A percentile compares a stretch with the other conserved stretches of the same genome.
These are phyloP conservation scores for Sporothrix luriei DNA, from an alignment of 2,329 filamentous ascomycete species.

Conservation along the genomic window DNA sequence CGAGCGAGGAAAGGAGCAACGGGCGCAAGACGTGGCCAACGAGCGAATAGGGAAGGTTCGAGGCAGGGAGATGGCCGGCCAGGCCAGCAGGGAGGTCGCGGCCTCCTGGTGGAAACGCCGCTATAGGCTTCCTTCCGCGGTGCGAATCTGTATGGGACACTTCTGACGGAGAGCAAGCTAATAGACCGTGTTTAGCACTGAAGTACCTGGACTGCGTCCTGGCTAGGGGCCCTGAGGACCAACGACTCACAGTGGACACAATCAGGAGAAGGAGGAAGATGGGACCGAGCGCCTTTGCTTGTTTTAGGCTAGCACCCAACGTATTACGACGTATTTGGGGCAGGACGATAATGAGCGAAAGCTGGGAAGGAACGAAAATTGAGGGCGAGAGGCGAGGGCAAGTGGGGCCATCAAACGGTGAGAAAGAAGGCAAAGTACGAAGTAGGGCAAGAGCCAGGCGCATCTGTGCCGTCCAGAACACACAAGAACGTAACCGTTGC, in stretches of 20 bases:
- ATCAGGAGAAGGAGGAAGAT: background rate
- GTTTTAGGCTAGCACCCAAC: slow-evolving; percentile 26
- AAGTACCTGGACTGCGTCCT: slow-evolving; percentile 5
- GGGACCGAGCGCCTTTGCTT: slow-evolving; percentile 16
- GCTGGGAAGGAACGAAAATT: slow-evolving; percentile 5
- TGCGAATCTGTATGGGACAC: background rate
- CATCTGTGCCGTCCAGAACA: background rate
- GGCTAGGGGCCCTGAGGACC: slow-evolving; percentile 1
- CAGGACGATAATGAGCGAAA: background rate
- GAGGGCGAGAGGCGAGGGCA: background rate
- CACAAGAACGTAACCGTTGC: slow-evolving; percentile 11
- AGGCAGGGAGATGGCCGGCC: slow-evolving; percentile 27
- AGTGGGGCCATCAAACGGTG: slow-evolving; percentile 30
- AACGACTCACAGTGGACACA: background rate
- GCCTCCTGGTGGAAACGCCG: slow-evolving; percentile 6
- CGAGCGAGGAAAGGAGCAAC: slow-evolving; percentile 25
- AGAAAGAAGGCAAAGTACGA: slow-evolving; percentile 11
- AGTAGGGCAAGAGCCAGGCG: slow-evolving; percentile 3
- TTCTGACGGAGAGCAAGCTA: background rate
- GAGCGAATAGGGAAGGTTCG: slow-evolving; percentile 31
- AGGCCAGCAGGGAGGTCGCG: slow-evolving; percentile 27
- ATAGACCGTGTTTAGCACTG: slow-evolving; percentile 10
- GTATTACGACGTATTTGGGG: no score
- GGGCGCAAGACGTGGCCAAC: slow-evolving; percentile 17
- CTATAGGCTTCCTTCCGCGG: slow-evolving; percentile 13